A percentile compares a stretch with the other conserved stretches of the same genome.
These are phyloP conservation scores for Nepenthes gracilis DNA, from an alignment of 148 eudicot genomes.

Conservation along the genomic window DNA sequence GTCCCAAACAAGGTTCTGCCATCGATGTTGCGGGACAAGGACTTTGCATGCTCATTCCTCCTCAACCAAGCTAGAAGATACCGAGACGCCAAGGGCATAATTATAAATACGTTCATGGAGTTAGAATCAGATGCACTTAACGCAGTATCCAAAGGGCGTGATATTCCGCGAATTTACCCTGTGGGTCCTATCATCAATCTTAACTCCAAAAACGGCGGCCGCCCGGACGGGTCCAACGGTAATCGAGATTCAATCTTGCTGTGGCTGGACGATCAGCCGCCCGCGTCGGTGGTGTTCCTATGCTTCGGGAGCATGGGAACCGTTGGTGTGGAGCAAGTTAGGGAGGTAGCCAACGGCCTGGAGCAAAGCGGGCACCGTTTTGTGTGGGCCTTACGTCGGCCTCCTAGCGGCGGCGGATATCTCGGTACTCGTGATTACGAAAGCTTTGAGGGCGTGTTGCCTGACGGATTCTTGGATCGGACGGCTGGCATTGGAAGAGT, in stretches of 20 bases:
- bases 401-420: neutral
- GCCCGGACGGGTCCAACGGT: neutral
- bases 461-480: constrained; percentile 23
- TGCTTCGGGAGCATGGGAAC: constrained; percentile 39
- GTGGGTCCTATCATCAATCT: constrained; percentile 24
- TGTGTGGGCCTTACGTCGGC: constrained; percentile 23
- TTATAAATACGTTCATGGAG: constrained; percentile 25
- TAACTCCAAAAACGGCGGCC: neutral
- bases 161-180: constrained; percentile 16
- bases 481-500: constrained; percentile 16
- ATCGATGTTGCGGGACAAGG: neutral
- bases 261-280: constrained; percentile 32
- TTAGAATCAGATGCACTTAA: constrained; percentile 11
- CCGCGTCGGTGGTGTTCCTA: constrained; percentile 24
- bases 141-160: neutral
- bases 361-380: constrained; percentile 23
- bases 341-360: constrained; percentile 23
- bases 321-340: constrained; percentile 22
- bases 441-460: constrained; percentile 5
- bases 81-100: constrained; percentile 18
- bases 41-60: neutral
- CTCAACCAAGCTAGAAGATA: constrained; percentile 4
- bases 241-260: neutral
- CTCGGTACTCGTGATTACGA: too few species aligned
- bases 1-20: constrained; percentile 21